Evolutionary conservation across 140 eudicot genomes (phyloP), one percentile per base, ranked within the genome.

Genomic region (Erigeron philadelphicus): DNA sequence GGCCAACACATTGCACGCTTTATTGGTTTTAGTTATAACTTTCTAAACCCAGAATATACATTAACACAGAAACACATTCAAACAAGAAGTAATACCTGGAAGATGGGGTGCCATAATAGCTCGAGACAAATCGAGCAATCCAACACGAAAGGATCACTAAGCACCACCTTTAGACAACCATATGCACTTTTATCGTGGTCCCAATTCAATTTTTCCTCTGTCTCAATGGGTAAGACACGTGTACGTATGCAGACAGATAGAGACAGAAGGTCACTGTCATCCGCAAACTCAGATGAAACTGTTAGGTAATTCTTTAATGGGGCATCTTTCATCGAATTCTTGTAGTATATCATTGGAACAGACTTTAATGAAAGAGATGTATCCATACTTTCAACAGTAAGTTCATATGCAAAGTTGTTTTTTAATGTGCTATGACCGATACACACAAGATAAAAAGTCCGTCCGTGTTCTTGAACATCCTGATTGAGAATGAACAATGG

Each of bases 41-140:
- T 21, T 21, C 25, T 21, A 21, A 21, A 21, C 25, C 25, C 25
- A 21, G 25, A 21, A 21, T 21, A 21, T 21, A 21, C 25, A 21
- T 0, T 21, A 21, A 21, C 25, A 21, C 25, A 21, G 25, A 21
- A 21, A 21, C 25, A 21, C 25, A 21, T 21, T 21, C 0, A 21
- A 21, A 21, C 25, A 21, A 21, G 25, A 21, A 0, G 1, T 21
- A 21, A 21, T 9, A 84, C 95, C 95, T 87, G 90, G 49, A 81
- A 87, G 50, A 87, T 85, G 45, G 95, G 90, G 35, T 66, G 40
- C 40, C 61, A 55, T 70, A 87, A 79, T 18, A 84, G 76, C 21
- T 80, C 76, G 57, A 73, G 72, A 74, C 95, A 87, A 38, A 87
- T 74, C 40, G 95, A 79, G 80, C 95, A 87, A 70, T 84, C 95